Evolutionary conservation across 345 rosid genomes (phyloP), one percentile per base, ranked within the genome.

Genomic region (Durio zibethinus): DNA sequence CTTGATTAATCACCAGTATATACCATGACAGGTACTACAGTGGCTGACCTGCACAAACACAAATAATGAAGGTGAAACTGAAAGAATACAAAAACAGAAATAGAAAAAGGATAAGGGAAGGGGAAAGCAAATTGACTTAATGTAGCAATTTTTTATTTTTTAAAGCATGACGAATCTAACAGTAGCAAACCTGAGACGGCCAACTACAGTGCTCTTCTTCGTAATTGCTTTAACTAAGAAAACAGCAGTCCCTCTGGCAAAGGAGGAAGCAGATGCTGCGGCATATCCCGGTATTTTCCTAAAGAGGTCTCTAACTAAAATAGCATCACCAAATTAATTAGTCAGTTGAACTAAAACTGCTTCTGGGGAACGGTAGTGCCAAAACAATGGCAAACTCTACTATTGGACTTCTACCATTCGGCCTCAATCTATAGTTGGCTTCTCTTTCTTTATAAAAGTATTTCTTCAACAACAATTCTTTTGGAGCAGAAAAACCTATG

Each of bases 181-280:
- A 15, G 54, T 25, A 21, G 33, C 82, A 65, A 42, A 85, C 88
- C 90, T 84, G 83, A 70, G 79, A 80, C 73, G 50, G 77, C 79
- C 67, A 31, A 42, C 59, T 25, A 36, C 38, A 25, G 52, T 40
- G 45, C 64, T 33, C 59, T 70, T 63, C 38, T 29, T 20, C 61
- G n/a, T 11, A 11, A n/a, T n/a, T 43, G 79, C 45, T 63, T 38
- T 12, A 77, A 70, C 80, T 68, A 43, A 76, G 50, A 45, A 67
- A 71, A 47, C 64, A 80, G 50, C 35, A 27, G 31, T 21, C 12
- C 29, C 59, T 56, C 60, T 43, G 5, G 10, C 11, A 23, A 68
- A 59, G 79, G 45, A 10, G 69, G 21, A 9, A 63, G 61, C 40
- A 61, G 23, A 43, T 16, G 76, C 79, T 73, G 74, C 43, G 53